phyloP scores from a whole-genome alignment of 495 filamentous ascomycete genomes.

The Astrothelium macrocarpum region DNA sequence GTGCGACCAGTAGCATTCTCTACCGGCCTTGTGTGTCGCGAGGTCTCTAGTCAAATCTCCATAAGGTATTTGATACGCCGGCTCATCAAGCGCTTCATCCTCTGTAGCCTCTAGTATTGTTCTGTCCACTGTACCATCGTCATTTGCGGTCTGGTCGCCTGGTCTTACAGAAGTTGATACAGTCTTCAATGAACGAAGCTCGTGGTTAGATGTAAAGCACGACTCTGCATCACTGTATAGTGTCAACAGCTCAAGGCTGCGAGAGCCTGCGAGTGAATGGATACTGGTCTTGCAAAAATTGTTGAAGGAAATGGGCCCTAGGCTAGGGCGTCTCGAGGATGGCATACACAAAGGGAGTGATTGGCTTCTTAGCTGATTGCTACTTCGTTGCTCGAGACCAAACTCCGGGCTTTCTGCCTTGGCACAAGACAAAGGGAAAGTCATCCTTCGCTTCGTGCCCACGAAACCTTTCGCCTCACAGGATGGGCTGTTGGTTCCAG shows the following conservation, averaged over 20 bases:
- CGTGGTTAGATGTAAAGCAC: background rate
- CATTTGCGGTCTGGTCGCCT: background rate
- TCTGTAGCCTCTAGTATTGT: background rate
- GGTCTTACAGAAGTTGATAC: background rate
- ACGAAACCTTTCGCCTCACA: too few species aligned
- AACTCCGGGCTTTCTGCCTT: too few species aligned
- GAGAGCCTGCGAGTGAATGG: too few species aligned
- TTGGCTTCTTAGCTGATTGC: too few species aligned
- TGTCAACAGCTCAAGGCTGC: too few species aligned
- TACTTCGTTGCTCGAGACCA: background rate
- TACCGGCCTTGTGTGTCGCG: slow-evolving; percentile 16
- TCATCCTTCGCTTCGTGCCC: too few species aligned
- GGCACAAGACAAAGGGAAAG: too few species aligned
- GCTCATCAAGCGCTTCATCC: background rate
- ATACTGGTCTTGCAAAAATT: too few species aligned
- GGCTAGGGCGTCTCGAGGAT: background rate
- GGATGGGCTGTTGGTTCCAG: too few species aligned
- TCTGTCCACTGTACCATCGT: background rate
- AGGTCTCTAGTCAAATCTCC: slow-evolving; percentile 10
- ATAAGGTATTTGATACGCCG: slow-evolving; percentile 11
- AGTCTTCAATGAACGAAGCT: background rate
- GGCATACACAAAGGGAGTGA: background rate
- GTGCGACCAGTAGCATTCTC: slow-evolving; percentile 18
- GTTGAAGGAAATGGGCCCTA: background rate
- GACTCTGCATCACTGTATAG: background rate